Evolutionary conservation across 2,329 filamentous ascomycete genomes (phyloP).

Genomic region (Penicillium frequentans): DNA sequence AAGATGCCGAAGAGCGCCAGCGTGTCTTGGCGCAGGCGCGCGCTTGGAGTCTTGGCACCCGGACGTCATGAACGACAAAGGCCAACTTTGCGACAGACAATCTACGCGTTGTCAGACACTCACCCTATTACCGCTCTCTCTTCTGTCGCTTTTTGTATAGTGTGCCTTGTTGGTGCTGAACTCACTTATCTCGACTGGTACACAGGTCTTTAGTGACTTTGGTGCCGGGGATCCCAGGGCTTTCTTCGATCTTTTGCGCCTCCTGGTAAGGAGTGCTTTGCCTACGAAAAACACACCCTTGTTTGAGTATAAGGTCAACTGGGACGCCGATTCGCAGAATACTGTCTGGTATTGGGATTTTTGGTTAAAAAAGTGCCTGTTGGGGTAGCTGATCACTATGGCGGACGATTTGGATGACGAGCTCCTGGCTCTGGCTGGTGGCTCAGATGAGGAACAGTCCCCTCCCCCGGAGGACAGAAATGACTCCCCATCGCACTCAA

Average conservation of each 20-base stretch:
- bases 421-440: constrained; percentile 86
- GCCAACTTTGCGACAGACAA: constrained; percentile 22
- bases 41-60: constrained; percentile 32
- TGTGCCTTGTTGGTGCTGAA: not conserved
- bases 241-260: constrained; percentile 21
- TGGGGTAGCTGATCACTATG: constrained; percentile 55
- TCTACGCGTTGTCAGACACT: constrained; percentile 6
- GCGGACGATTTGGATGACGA: constrained; percentile 84
- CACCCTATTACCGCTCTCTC: not conserved
- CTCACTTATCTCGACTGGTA: not conserved
- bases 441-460: constrained; percentile 55
- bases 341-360: not conserved
- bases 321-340: not conserved
- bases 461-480: constrained; percentile 57
- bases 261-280: constrained; percentile 16
- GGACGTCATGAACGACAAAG: constrained; percentile 33
- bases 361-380: not conserved
- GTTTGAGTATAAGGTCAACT: not conserved
- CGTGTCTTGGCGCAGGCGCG: constrained; percentile 27
- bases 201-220: constrained; percentile 1
- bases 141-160: constrained; percentile 11
- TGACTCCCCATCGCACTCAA: constrained; percentile 53
- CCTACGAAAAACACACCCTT: not conserved
- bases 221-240: constrained; percentile 3
- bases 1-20: not conserved